A percentile compares a stretch with the other conserved stretches of the same genome.
These are phyloP conservation scores for Kingdonia uniflora DNA, from an alignment of 164 flowering plant genomes.

Conservation along the genomic window DNA sequence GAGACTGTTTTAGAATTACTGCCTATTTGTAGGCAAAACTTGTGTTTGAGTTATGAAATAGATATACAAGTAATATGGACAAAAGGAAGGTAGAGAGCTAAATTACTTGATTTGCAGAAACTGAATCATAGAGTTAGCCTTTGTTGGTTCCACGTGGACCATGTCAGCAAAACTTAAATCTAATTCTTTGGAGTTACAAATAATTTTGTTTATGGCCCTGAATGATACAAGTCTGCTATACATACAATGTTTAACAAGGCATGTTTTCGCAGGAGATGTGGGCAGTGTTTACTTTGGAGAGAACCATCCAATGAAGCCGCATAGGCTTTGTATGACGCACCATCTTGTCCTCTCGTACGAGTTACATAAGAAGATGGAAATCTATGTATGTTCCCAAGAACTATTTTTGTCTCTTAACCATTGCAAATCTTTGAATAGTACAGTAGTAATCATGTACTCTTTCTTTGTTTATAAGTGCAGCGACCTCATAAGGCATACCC, in stretches of 20 bases:
- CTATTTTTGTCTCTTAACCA: background rate
- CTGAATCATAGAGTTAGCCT: too few relatives aligned
- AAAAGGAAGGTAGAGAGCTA: too few relatives aligned
- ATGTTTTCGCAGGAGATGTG: constrained; percentile 75
- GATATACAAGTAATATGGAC: too few relatives aligned
- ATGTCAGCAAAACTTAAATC: too few relatives aligned
- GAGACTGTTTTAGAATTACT: too few relatives aligned
- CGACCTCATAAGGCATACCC: constrained; percentile 98
- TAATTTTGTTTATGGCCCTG: too few relatives aligned
- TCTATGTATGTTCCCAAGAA: constrained; percentile 57
- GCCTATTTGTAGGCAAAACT: too few relatives aligned
- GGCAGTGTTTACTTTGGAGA: constrained; percentile 95
- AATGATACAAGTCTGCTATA: background rate
- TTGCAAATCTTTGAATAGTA: background rate
- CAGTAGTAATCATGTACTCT: too few relatives aligned
- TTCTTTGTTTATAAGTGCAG: constrained; percentile 33
- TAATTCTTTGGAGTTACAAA: too few relatives aligned
- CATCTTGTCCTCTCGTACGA: constrained; percentile 89
- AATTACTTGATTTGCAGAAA: too few relatives aligned
- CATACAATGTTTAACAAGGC: background rate
- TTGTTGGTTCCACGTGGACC: too few relatives aligned
- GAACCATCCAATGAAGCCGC: constrained; percentile 99
- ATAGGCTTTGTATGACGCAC: constrained; percentile 97
- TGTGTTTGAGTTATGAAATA: too few relatives aligned
- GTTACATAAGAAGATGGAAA: constrained; percentile 95